Percentiles rank a stretch among this genome's conserved stretches.
Conservation (phyloP, 352 stramenopile genomes). For the Phytophthora ramorum region DNA sequence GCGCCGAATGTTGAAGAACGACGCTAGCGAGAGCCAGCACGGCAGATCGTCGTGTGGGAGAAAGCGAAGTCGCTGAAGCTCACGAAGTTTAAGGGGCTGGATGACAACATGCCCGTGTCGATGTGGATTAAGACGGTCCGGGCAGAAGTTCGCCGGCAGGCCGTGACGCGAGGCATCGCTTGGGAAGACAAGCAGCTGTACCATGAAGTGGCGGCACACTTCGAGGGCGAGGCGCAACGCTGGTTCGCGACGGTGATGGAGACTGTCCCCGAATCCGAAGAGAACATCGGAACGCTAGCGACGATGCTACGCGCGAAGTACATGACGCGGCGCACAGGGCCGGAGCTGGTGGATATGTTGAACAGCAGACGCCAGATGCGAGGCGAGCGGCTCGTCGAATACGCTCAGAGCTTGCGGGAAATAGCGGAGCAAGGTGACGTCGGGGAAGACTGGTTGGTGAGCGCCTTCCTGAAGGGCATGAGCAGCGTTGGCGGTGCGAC, state of each 20-base stretch:
- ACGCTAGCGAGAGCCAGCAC: too few relatives aligned
- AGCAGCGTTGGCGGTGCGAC: background rate
- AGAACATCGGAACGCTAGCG: constrained; percentile 1
- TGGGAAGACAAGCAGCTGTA: background rate
- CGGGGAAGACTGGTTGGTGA: background rate
- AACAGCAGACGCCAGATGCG: background rate
- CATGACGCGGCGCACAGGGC: background rate
- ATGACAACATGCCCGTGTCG: constrained; percentile 3
- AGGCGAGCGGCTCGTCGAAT: background rate
- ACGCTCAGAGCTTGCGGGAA: background rate
- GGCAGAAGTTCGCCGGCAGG: background rate
- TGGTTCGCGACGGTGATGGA: background rate
- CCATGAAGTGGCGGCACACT: background rate
- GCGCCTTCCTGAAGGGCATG: constrained; percentile 1
- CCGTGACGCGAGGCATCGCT: background rate
- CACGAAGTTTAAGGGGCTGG: constrained; percentile 9
- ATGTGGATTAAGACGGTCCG: constrained; percentile 4
- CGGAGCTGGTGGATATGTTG: constrained; percentile 1
- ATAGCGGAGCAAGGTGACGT: background rate
- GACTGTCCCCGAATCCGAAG: background rate
- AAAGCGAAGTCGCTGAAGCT: too few relatives aligned
- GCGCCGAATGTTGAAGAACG: too few relatives aligned
- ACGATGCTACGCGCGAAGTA: constrained; percentile 1
- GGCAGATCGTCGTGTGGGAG: too few relatives aligned
- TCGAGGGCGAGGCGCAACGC: background rate